These are phyloP conservation scores for Penicillium sp. DNA, from an alignment of 2,329 filamentous ascomycete genomes.

Conservation along the genomic window DNA sequence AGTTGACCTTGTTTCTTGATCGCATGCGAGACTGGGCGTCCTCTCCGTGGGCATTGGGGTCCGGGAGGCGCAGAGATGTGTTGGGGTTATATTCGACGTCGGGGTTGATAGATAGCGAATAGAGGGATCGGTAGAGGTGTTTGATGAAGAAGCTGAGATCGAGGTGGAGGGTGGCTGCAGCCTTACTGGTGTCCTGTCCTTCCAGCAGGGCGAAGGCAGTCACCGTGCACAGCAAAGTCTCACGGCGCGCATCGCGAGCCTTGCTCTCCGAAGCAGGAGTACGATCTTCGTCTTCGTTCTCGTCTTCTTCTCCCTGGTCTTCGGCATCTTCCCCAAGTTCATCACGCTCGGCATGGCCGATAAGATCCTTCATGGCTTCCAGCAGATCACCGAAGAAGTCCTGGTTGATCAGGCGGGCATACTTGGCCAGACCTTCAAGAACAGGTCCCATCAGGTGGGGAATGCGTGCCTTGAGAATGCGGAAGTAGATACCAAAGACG, in stretches of 20 bases:
- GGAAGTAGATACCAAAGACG: slow-evolving; percentile 93
- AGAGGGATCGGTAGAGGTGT: slow-evolving; percentile 84
- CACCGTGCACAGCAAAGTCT: slow-evolving; percentile 88
- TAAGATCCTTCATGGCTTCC: slow-evolving; percentile 90
- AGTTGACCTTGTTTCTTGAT: slow-evolving; percentile 73
- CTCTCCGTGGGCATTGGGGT: slow-evolving; percentile 55
- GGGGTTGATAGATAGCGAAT: slow-evolving; percentile 73
- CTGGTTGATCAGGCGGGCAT: slow-evolving; percentile 95
- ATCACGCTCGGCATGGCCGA: slow-evolving; percentile 64
- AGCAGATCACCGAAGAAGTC: slow-evolving; percentile 97
- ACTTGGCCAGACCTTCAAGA: slow-evolving; percentile 88
- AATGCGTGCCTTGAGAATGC: slow-evolving; percentile 79
- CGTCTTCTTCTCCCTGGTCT: slow-evolving; percentile 31
- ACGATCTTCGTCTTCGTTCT: slow-evolving; percentile 39
- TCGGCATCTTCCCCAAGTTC: slow-evolving; percentile 50
- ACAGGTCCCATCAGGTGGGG: slow-evolving; percentile 94
- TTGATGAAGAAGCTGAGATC: slow-evolving; percentile 95
- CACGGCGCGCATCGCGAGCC: slow-evolving; percentile 73
- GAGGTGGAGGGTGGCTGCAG: slow-evolving; percentile 75
- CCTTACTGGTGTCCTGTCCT: slow-evolving; percentile 87
- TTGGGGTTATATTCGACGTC: slow-evolving; percentile 78
- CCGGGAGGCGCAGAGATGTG: slow-evolving; percentile 68
- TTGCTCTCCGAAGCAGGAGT: slow-evolving; percentile 51
- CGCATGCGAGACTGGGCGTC: slow-evolving; percentile 36
- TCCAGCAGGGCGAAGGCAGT: slow-evolving; percentile 95